Base-by-base conservation (phyloP, 441 rosid genomes). In the Populus hybrid region DNA sequence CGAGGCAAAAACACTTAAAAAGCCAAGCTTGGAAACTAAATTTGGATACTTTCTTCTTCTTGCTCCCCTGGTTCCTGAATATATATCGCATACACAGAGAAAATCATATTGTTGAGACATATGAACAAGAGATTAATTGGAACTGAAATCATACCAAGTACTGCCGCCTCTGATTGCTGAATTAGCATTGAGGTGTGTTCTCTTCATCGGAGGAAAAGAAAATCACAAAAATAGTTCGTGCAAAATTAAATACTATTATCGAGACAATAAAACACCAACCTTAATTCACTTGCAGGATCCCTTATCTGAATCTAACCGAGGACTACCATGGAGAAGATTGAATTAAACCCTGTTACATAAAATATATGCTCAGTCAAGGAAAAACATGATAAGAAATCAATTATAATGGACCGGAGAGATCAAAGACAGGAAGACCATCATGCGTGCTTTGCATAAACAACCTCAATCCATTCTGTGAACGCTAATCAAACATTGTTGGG, bases 401-500 rank as follows among this genome's bases (percentile, higher is more conserved):
- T 46, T 46, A 46, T 19, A 53, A 53, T 5, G 21, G 61, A 18
- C 61, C 61, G 5, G 61, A 53, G n/a, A 16, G 61, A 53, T 53
- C n/a, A 53, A 53, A 53, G 61, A 53, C n/a, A 53, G 6, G 61
- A 53, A 53, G 21, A 53, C n/a, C n/a, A 18, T 1, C 8, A 53
- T 0, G 61, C n/a, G 6, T 50, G 3, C n/a, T 53, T 53, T 53
- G 66, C 24, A 21, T 61, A 14, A 7, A 67, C 30, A 67, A 14
- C 30, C 38, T 61, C 2, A 9, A 3, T 21, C 24, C 66, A 61
- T 9, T 10, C 14, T 3, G 28, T 23, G 66, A 61, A 68, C 5
- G 70, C 24, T 71, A 53, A 73, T 38, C 30, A 77, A 80, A 78
- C 34, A 67, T 34, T 76, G 90, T 83, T 89, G 87, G 84, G 89